Base-by-base conservation (phyloP, 2,329 filamentous ascomycete species). In the Rachicladosporium sp. region DNA sequence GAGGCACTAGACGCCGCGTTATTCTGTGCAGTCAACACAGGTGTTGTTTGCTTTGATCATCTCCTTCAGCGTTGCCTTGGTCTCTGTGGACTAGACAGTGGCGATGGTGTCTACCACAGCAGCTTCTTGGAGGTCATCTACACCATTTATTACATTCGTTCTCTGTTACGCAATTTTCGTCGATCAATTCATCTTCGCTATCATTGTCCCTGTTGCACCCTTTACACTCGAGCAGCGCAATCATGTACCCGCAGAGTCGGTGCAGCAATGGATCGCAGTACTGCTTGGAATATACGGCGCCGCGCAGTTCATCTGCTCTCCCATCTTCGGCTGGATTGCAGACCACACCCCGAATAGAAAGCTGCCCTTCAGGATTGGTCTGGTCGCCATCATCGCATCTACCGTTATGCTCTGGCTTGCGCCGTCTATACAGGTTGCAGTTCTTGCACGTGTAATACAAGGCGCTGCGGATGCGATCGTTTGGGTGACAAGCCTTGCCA, bases 401-500 rank as follows among this genome's bases (percentile, higher is more conserved):
- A 85, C 80, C 0, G 54, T 78, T 0, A 52, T 84, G 46, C 65
- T 85, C 1, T 80, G 77, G 48, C 57, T 83, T 4, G 78, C 78
- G 3, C 69, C 65, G n/a, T 69, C 65, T 8, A 69, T 81, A 35
- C 69, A 65, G 1, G 54, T 82, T 1, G 64, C 82, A 27, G 58
- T 83, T 10, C 56, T 73, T 0, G 81, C 76, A 2, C 68, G 81
- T 11, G 38, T 82, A 4, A 62, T 85, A 10, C 80, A 85, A 53
- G 80, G 81, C 0, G 55, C 74, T 8, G 76, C 76, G 10, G 78
- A 77, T 1, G 75, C 76, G 2, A 69, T 84, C 2, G 80, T 85
- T 10, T 85, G 80, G 79, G 77, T 74, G 0, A 78, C 81, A 0
- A 81, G 80, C 0, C 65, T 78, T n/a, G 80, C 81, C 0, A 61